Evolutionary conservation across 2,329 filamentous ascomycete species (phyloP).

Genomic region (Penicillium verrucosum): DNA sequence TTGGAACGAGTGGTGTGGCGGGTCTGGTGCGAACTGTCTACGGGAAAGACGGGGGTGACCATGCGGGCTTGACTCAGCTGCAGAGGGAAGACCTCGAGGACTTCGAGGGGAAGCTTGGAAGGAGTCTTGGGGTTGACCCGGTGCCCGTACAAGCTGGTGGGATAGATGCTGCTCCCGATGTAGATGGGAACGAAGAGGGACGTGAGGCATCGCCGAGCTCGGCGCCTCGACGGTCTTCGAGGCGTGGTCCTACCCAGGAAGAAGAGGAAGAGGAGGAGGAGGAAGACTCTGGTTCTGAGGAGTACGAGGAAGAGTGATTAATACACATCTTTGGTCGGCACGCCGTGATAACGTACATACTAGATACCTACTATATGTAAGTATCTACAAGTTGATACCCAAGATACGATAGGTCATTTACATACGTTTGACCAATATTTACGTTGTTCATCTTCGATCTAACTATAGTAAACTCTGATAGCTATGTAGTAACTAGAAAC

Average conservation of each 20-base stretch:
- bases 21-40: slow-evolving; percentile 62
- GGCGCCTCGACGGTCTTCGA: slow-evolving; percentile 10
- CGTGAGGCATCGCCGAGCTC: not conserved
- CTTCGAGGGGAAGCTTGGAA: slow-evolving; percentile 58
- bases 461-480: too few relatives aligned
- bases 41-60: slow-evolving; percentile 33
- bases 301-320: slow-evolving; percentile 4
- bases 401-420: not conserved
- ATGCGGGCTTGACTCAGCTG: slow-evolving; percentile 15
- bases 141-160: slow-evolving; percentile 44
- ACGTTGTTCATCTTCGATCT: too few relatives aligned
- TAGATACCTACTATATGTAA: not conserved
- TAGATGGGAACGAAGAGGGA: not conserved
- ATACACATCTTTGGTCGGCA: not conserved
- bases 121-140: slow-evolving; percentile 49
- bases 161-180: slow-evolving; percentile 4
- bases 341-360: slow-evolving; percentile 7
- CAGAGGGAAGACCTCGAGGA: slow-evolving; percentile 35
- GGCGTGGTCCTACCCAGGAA: slow-evolving; percentile 5
- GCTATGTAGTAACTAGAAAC: not conserved
- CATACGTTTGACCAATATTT: not conserved
- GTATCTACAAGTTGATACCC: slow-evolving; percentile 7
- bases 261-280: not conserved
- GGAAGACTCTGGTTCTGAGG: not conserved
- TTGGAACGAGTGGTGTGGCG: slow-evolving; percentile 72